Evolutionary conservation across 164 flowering plant genomes (phyloP), one percentile per base, ranked within the genome.

Genomic region (Hamamelis virginiana): DNA sequence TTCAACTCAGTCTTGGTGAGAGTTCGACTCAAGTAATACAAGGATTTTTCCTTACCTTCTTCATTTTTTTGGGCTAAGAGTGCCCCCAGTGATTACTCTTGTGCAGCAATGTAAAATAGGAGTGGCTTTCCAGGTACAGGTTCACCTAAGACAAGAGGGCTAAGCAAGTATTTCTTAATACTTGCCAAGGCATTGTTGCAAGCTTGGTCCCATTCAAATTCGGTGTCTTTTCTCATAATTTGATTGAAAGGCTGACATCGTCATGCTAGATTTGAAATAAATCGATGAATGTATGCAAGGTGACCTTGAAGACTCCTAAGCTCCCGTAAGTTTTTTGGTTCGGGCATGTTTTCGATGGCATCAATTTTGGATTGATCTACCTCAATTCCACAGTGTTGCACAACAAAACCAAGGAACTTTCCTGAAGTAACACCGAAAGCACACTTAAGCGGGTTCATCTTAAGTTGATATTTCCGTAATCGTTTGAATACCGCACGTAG

Each of bases 301-400:
- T 28, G 43, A 3, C 73, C 73, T 70, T 70, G 68, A 0, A 70
- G n/a, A 18, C 67, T 41, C 9, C 46, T 21, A 3, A 70, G 26
- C 0, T 64, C 55, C 2, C 44, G 44, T 6, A 70, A 44, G 26
- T 70, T 55, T 12, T 10, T 18, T 0, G 73, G 73, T 8, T 25
- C 15, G 1, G n/a, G 67, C 51, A 63, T 63, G 0, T 69, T 43
- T 33, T 23, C 19, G 1, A 69, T 69, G 5, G 55, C 52, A 0
- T 41, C 50, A 9, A 71, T 57, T n/a, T 71, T 70, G 27, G 62
- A 53, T 41, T 63, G 68, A n/a, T 71, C 74, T 2, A 71, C 58
- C 19, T 71, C 69, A 57, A 71, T 71, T 5, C 55, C 68, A 5
- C 63, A 15, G 23, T 71, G 63, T 13, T 23, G 45, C 0, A 70